Evolutionary conservation across 2,329 filamentous ascomycete genomes (phyloP).

Genomic region (Sphaerulina musiva): DNA sequence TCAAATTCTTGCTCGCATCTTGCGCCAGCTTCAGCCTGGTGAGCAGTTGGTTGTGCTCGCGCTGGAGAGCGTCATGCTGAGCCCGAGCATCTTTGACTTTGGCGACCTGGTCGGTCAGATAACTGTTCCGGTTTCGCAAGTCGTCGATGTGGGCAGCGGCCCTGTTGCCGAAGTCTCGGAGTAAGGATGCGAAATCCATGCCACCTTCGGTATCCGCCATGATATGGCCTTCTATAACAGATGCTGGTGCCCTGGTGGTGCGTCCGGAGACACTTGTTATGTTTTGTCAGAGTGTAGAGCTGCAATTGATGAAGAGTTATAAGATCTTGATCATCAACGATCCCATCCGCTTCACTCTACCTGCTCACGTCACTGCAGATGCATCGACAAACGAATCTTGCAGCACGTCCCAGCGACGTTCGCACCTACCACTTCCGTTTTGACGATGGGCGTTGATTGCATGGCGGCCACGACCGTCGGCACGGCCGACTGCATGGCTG

Average conservation of each 20-base stretch:
- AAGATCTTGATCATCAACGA: no score
- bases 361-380: no score
- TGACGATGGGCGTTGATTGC: no score
- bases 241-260: neutral
- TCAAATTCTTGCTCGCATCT: neutral
- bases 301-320: no score
- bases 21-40: neutral
- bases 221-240: neutral
- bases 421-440: no score
- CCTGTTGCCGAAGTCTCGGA: neutral
- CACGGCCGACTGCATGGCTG: no score
- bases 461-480: no score
- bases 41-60: neutral
- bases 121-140: neutral
- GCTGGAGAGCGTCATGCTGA: neutral
- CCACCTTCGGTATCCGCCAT: neutral
- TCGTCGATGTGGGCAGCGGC: neutral
- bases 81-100: neutral
- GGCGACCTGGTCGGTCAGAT: neutral
- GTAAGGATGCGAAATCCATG: neutral
- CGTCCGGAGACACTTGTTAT: neutral
- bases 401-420: no score
- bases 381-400: no score
- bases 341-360: no score
- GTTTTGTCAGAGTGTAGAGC: neutral